Percentiles rank a stretch among this genome's conserved stretches.
These are phyloP conservation scores for Phytophthora capsici DNA, from an alignment of 352 stramenopile genomes.

Conservation along the genomic window DNA sequence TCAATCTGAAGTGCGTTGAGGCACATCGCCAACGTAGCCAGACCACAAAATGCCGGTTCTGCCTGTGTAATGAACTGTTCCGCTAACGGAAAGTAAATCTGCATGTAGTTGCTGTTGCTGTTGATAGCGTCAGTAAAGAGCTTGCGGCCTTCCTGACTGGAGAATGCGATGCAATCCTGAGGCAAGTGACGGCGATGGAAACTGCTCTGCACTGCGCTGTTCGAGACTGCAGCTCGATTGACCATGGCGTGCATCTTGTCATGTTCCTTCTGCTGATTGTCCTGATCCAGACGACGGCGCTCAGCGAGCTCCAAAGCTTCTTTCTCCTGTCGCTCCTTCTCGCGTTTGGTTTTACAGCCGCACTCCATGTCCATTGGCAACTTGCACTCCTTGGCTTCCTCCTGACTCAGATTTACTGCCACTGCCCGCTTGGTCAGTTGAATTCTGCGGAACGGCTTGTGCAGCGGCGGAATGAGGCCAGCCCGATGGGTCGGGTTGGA, in stretches of 20 bases:
- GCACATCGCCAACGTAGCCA: slow-evolving; percentile 88
- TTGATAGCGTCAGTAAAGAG: slow-evolving; percentile 88
- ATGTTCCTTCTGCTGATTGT: slow-evolving; percentile 20
- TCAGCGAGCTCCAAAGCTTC: slow-evolving; percentile 35
- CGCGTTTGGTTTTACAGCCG: slow-evolving; percentile 49
- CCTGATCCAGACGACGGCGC: background rate
- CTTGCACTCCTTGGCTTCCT: slow-evolving; percentile 37
- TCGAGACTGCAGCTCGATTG: slow-evolving; percentile 75
- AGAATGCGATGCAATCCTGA: slow-evolving; percentile 83
- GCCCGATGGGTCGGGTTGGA: slow-evolving; percentile 18
- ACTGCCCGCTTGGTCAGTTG: slow-evolving; percentile 11
- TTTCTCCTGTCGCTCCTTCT: slow-evolving; percentile 47
- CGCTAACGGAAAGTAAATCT: slow-evolving; percentile 93
- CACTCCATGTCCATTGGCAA: slow-evolving; percentile 61
- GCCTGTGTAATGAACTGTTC: slow-evolving; percentile 93
- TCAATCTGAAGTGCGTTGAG: slow-evolving; percentile 83
- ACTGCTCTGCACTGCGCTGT: slow-evolving; percentile 56
- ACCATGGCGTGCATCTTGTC: slow-evolving; percentile 18
- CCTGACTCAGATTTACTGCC: slow-evolving; percentile 1
- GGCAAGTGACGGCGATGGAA: slow-evolving; percentile 90
- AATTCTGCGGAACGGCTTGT: slow-evolving; percentile 33
- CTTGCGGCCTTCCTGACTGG: slow-evolving; percentile 79
- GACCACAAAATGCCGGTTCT: slow-evolving; percentile 91
- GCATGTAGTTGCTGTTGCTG: slow-evolving; percentile 71
- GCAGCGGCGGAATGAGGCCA: slow-evolving; percentile 24